Evolutionary conservation across 163 green algal genomes (phyloP), one percentile per base, ranked within the genome.

Genomic region (Chlorella variabilis): DNA sequence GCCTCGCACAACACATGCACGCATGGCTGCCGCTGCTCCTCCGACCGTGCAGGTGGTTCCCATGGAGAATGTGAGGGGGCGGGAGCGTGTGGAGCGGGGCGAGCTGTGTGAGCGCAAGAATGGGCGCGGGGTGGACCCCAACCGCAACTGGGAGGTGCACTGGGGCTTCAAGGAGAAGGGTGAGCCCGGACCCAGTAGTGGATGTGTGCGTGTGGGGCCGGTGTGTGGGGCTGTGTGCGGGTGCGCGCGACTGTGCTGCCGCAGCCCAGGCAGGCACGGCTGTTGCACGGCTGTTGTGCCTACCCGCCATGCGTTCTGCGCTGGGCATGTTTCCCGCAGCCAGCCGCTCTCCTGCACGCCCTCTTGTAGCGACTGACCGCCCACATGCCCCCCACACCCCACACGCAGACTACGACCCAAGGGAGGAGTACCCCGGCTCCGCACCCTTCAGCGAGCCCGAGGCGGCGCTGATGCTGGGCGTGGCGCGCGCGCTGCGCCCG

Each of bases 81-180:
- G 96, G 8, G 83, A 87, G 41, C 71, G 88, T 5, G 93, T 99
- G 65, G 96, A 99, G 82, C 61, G 23, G 0, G 92, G 95, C 20
- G 58, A 91, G 66, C 73, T 97, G 36, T 99, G 96, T 86, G 96
- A 99, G 87, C 92, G 96, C 39, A 98, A 98, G 69, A 99, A 99
- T 80, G 96, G 97, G 18, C 89, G 96, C 9, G 97, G 97, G 13
- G 97, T 99, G 71, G 97, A 99, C 85, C 87, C 91, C 79, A 99
- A 99, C 66, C 89, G 97, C 45, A 99, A 99, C 87, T 99, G 91
- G 90, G 90, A 77, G 63, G 86, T 98, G 34, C 93, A 99, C 88
- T 99, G 96, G 96, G 97, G 97, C 25, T 85, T 89, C 51, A 97
- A 98, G 85, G 97, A 99, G 88, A 89, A 90, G 79, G 73, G 73